These are phyloP conservation scores for Ambrosia artemisiifolia DNA, from an alignment of 129 eudicot species.

Conservation along the genomic window DNA sequence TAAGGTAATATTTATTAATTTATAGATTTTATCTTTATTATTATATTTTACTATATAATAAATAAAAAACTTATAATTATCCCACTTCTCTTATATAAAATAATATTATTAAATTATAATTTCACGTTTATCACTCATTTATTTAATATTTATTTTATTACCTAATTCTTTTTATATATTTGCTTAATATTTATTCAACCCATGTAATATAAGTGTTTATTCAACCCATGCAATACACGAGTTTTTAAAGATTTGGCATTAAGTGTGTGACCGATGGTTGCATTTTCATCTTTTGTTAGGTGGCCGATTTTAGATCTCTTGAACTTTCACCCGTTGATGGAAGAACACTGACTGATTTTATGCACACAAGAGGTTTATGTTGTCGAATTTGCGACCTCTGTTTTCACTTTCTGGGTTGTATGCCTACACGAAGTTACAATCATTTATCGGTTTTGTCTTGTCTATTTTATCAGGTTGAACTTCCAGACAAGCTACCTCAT, in stretches of 20 bases:
- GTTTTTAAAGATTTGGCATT: background rate
- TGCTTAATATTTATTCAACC: no score
- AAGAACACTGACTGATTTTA: conserved; percentile 88
- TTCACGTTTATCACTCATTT: no score
- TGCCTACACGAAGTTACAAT: background rate
- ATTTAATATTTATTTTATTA: no score
- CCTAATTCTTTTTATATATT: no score
- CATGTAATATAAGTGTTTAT: no score
- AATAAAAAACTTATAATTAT: no score
- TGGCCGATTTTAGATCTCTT: conserved; percentile 97
- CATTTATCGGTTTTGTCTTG: conserved; percentile 9
- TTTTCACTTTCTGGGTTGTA: background rate
- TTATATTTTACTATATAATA: no score
- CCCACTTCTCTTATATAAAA: no score
- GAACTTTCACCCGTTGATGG: conserved; percentile 99
- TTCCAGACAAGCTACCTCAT: conserved; percentile 97
- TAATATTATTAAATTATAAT: no score
- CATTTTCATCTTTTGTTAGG: conserved; percentile 42
- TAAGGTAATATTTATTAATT: no score
- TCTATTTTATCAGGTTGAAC: conserved; percentile 66
- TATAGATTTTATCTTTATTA: no score
- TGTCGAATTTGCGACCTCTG: background rate
- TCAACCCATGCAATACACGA: no score
- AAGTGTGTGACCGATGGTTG: conserved; percentile 13
- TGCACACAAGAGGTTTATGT: conserved; percentile 91